A percentile compares a stretch with the other conserved stretches of the same genome.
phyloP scores from a whole-genome alignment of 805 yeast genomes.

The Hanseniaspora jakobsenii region DNA sequence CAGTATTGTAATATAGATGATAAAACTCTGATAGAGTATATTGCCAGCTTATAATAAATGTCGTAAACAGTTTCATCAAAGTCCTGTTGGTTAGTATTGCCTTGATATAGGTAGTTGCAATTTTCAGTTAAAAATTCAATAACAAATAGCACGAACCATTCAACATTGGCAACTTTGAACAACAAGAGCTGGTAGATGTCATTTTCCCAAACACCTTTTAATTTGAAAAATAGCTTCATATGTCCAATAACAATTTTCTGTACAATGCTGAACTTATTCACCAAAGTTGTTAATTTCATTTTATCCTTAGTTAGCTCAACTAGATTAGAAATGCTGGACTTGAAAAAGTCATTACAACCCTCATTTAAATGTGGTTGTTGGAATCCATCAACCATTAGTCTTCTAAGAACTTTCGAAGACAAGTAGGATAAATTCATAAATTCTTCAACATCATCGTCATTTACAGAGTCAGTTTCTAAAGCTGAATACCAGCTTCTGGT shows the following conservation, averaged over 20 bases:
- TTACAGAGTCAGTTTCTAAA: conserved; percentile 23
- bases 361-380: conserved; percentile 53
- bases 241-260: conserved; percentile 6
- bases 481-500: conserved; percentile 52
- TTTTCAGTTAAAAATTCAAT: conserved; percentile 3
- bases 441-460: conserved; percentile 31
- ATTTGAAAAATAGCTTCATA: conserved; percentile 8
- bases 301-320: conserved; percentile 1
- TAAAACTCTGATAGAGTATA: conserved; percentile 53
- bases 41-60: conserved; percentile 54
- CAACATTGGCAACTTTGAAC: conserved; percentile 4
- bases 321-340: conserved; percentile 1
- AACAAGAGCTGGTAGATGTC: conserved; percentile 11
- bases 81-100: background rate
- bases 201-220: conserved; percentile 14
- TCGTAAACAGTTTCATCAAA: conserved; percentile 51
- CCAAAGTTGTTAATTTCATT: background rate
- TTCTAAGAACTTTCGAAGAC: conserved; percentile 59
- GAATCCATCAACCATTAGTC: conserved; percentile 65
- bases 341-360: conserved; percentile 16
- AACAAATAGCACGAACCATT: conserved; percentile 4
- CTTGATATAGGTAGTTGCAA: conserved; percentile 1
- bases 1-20: conserved; percentile 34
- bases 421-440: conserved; percentile 66
- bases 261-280: background rate